phyloP scores from a whole-genome alignment of 2,329 filamentous ascomycete species.

The Microsporum audouinii region DNA sequence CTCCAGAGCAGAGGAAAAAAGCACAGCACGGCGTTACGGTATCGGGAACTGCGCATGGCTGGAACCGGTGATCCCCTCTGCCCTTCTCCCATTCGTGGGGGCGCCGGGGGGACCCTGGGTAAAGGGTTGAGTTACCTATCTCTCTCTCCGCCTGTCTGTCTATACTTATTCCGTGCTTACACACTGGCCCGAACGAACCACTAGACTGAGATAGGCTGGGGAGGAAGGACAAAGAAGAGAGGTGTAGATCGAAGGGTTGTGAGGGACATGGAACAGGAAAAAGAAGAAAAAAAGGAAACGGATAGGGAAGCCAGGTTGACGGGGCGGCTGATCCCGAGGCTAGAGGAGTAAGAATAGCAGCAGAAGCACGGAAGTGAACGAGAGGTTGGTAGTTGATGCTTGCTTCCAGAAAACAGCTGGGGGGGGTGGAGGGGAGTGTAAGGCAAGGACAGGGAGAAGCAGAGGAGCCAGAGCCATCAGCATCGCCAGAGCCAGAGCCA shows the following conservation, averaged over 20 bases:
- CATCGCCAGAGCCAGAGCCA: neutral
- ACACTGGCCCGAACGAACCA: neutral
- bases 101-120: neutral
- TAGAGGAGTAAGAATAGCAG: constrained; percentile 1
- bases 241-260: neutral
- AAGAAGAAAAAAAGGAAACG: neutral
- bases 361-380: neutral
- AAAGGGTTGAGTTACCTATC: neutral
- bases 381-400: neutral
- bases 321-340: constrained; percentile 1
- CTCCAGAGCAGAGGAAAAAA: neutral
- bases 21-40: neutral
- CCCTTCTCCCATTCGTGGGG: neutral
- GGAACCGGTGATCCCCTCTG: neutral
- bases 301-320: neutral
- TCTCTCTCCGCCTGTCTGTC: neutral
- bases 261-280: neutral
- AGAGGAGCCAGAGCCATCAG: neutral
- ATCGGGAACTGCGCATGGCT: neutral
- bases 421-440: neutral
- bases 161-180: neutral
- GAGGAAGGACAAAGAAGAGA: neutral
- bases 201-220: neutral
- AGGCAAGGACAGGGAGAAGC: neutral
- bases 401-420: neutral